Evolutionary conservation across 164 flowering plant species (phyloP).

Genomic region (Vitis rupestris): DNA sequence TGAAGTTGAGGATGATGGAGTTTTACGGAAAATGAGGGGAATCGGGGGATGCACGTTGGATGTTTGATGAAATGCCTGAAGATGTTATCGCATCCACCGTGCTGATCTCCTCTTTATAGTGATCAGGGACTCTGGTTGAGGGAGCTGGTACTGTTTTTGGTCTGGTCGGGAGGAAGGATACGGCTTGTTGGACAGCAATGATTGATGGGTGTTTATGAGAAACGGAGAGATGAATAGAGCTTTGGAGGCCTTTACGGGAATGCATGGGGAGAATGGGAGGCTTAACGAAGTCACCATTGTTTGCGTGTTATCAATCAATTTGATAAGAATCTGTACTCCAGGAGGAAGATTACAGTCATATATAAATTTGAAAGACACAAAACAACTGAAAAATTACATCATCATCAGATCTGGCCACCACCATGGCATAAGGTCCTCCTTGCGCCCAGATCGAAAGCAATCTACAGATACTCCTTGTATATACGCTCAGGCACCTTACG

Average conservation of each 20-base stretch:
- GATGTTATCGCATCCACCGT: constrained; percentile 34
- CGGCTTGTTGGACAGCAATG: constrained; percentile 48
- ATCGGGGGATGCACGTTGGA: constrained; percentile 16
- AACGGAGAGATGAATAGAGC: constrained; percentile 32
- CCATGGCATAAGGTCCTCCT: too few species aligned
- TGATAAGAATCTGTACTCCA: too few species aligned
- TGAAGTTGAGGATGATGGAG: too few species aligned
- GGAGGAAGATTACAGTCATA: too few species aligned
- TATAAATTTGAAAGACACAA: too few species aligned
- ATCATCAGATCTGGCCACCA: too few species aligned
- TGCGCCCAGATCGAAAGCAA: too few species aligned
- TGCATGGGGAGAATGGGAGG: constrained; percentile 31
- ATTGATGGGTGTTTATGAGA: constrained; percentile 38
- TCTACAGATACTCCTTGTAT: too few species aligned
- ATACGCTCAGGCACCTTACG: too few species aligned
- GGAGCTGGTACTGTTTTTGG: constrained; percentile 21
- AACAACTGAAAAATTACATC: too few species aligned
- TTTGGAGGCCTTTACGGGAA: constrained; percentile 33
- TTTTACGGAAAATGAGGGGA: constrained; percentile 18
- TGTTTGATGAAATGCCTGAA: constrained; percentile 30
- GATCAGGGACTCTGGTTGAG: constrained; percentile 25
- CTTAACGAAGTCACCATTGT: constrained; percentile 27
- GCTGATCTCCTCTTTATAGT: constrained; percentile 24
- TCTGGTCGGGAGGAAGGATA: constrained; percentile 18
- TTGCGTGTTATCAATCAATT: too few species aligned